Conservation (phyloP, 192 early-diverging fungal species). For the Irineochytrium annulatum region DNA sequence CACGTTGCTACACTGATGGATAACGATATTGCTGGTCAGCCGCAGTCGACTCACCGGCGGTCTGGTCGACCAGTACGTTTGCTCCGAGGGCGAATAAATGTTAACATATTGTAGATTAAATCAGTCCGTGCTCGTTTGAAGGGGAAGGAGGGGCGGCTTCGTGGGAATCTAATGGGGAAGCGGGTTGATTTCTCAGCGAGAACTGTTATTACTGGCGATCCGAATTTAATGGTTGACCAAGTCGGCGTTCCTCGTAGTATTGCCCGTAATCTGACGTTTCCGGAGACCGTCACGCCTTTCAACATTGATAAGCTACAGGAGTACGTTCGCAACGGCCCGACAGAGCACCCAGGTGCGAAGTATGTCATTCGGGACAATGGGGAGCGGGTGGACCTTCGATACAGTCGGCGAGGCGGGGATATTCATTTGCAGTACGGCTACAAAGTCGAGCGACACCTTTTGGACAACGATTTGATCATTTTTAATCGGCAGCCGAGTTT, state of each 20-base stretch:
- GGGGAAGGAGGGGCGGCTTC: constrained; percentile 98
- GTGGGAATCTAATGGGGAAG: constrained; percentile 99
- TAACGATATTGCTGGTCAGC: constrained; percentile 91
- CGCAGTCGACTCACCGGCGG: constrained; percentile 78
- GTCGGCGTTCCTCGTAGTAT: constrained; percentile 97
- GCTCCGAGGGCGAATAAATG: neutral
- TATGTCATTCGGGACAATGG: constrained; percentile 94
- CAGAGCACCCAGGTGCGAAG: constrained; percentile 93
- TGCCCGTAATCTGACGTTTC: constrained; percentile 94
- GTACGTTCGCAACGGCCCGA: constrained; percentile 85
- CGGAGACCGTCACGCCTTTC: constrained; percentile 94
- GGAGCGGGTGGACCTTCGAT: constrained; percentile 86
- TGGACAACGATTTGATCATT: constrained; percentile 93
- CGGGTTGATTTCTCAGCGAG: constrained; percentile 99
- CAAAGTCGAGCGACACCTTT: constrained; percentile 91
- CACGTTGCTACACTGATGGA: constrained; percentile 98
- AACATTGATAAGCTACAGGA: constrained; percentile 88
- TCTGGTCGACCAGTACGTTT: constrained; percentile 80
- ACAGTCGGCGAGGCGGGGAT: constrained; percentile 79
- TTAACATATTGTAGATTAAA: constrained; percentile 58
- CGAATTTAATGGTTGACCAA: constrained; percentile 95
- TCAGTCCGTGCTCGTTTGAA: constrained; percentile 94
- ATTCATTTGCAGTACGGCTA: constrained; percentile 86
- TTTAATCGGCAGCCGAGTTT: constrained; percentile 99
- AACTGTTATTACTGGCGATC: constrained; percentile 99